A percentile compares a stretch with the other conserved stretches of the same genome.
Evolutionary conservation across 768 basidiomycete species (phyloP).

Genomic region (Phylloporus arenicola): DNA sequence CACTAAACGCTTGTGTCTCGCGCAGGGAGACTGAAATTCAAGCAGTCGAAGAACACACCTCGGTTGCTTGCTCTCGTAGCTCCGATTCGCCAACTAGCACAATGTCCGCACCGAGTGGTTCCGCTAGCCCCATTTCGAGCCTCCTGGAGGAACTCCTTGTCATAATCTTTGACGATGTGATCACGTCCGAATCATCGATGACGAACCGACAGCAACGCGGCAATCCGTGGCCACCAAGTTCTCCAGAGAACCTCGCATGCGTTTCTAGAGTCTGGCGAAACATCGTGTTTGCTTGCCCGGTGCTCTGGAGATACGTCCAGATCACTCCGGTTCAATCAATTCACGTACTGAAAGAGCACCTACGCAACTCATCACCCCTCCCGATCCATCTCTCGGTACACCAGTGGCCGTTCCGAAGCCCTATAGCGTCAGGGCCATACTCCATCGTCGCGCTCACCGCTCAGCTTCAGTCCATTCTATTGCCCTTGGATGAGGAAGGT

Average conservation of each 20-base stretch:
- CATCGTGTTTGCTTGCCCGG: constrained; percentile 13
- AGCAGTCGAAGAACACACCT: background rate
- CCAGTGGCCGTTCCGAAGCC: constrained; percentile 18
- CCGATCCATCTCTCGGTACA: constrained; percentile 13
- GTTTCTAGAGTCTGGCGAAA: constrained; percentile 15
- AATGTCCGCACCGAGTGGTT: background rate
- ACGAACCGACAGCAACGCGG: background rate
- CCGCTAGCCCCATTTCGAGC: constrained; percentile 3
- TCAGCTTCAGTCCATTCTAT: constrained; percentile 16
- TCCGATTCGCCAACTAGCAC: background rate
- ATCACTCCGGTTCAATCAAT: constrained; percentile 12
- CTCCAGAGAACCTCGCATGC: constrained; percentile 12
- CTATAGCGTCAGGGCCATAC: constrained; percentile 2
- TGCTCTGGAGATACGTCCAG: constrained; percentile 18
- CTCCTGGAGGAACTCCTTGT: constrained; percentile 20
- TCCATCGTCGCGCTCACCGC: constrained; percentile 12
- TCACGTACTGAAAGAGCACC: constrained; percentile 10
- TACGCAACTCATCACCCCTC: constrained; percentile 10
- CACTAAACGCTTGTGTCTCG: background rate
- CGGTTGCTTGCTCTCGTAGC: background rate
- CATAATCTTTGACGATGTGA: constrained; percentile 17
- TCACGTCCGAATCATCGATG: constrained; percentile 8
- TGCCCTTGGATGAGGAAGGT: constrained; percentile 1
- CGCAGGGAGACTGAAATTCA: background rate
- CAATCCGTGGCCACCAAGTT: background rate